These are phyloP conservation scores for Cymbopogon citratus DNA, from an alignment of 176 grass and related monocot species.

Conservation along the genomic window DNA sequence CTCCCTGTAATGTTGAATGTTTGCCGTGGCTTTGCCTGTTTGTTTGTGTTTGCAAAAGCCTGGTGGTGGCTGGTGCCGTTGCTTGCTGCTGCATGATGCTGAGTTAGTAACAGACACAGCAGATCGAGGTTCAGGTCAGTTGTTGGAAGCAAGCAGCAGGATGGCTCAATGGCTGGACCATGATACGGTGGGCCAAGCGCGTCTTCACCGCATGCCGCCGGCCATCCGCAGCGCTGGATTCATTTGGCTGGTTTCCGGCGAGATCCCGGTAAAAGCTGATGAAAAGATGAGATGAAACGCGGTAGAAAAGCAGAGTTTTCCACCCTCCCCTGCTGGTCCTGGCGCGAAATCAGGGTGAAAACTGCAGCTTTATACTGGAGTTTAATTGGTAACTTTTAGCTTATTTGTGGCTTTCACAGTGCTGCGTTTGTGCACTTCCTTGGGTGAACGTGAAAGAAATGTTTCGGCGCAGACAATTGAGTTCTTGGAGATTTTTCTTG, in stretches of 20 bases:
- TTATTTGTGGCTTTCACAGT: not conserved
- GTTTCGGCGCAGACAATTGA: too few species aligned
- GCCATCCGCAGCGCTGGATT: conserved; percentile 17
- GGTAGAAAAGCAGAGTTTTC: not conserved
- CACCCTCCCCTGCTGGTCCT: not conserved
- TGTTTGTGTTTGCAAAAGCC: not conserved
- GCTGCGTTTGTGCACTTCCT: not conserved
- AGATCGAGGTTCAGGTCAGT: not conserved
- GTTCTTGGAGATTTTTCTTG: not conserved
- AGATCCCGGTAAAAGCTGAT: not conserved
- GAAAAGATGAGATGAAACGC: not conserved
- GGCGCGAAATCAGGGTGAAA: not conserved
- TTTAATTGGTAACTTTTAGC: too few species aligned
- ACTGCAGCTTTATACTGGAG: not conserved
- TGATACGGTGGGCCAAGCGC: not conserved
- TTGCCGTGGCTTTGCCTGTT: not conserved
- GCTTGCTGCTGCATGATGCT: not conserved
- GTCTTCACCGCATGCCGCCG: conserved; percentile 29
- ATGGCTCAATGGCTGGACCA: not conserved
- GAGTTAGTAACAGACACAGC: not conserved
- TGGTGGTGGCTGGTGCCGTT: not conserved
- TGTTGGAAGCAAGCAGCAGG: not conserved
- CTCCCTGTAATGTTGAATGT: not conserved
- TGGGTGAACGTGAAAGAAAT: too few species aligned
- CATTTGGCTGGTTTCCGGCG: conserved; percentile 20